phyloP scores from a whole-genome alignment of 345 rosid genomes.

The Ceriops decandra region DNA sequence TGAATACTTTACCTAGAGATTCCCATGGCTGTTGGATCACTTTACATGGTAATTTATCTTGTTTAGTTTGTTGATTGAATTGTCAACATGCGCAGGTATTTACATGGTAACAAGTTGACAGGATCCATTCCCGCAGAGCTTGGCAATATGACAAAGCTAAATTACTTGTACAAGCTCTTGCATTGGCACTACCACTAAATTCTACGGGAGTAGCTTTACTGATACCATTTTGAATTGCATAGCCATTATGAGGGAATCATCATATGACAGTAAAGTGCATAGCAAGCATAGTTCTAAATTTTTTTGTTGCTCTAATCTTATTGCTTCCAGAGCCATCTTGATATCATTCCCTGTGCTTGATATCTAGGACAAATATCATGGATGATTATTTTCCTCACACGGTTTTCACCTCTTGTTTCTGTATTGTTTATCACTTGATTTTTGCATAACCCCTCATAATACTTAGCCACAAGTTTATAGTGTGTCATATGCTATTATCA shows the following conservation, averaged over 20 bases:
- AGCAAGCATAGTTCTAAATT: not conserved
- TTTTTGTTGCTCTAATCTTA: not conserved
- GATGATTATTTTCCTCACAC: not conserved
- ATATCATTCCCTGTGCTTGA: not conserved
- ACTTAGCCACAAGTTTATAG: not conserved
- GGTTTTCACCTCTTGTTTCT: not conserved
- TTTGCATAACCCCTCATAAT: no score
- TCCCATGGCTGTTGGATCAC: not conserved
- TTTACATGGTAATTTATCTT: no score
- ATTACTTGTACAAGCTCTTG: constrained; percentile 61
- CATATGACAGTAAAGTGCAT: not conserved
- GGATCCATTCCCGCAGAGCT: constrained; percentile 90
- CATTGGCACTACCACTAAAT: not conserved
- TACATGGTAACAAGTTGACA: constrained; percentile 74
- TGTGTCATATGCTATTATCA: not conserved
- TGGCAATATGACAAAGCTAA: constrained; percentile 94
- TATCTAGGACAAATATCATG: not conserved
- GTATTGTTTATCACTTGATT: not conserved
- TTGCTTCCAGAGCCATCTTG: not conserved
- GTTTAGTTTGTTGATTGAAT: not conserved
- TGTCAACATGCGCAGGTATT: constrained; percentile 49
- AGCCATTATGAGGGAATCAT: not conserved
- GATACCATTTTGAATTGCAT: not conserved
- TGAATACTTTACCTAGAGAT: not conserved
- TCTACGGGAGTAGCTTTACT: not conserved